Evolutionary conservation across 345 rosid species (phyloP).

Genomic region (Citrus unshiu): DNA sequence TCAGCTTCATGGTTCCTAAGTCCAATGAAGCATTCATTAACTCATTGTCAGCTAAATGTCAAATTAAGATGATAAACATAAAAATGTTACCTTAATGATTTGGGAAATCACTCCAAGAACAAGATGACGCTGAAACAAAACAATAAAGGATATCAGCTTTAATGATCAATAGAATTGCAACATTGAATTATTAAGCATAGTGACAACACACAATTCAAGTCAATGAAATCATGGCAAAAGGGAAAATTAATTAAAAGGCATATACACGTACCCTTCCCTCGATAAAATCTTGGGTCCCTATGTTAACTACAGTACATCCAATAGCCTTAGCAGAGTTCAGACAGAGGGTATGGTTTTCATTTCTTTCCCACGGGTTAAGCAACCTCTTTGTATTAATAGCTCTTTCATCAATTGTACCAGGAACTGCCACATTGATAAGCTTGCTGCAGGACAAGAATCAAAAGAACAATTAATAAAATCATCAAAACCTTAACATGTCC

Average conservation of each 20-base stretch:
- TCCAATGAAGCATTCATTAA: neutral
- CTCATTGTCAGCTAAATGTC: neutral
- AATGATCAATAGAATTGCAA: neutral
- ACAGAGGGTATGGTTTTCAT: conserved; percentile 94
- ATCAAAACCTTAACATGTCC: neutral
- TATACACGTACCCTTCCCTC: conserved; percentile 86
- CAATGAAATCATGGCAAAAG: neutral
- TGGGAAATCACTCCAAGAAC: conserved; percentile 96
- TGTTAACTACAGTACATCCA: conserved; percentile 98
- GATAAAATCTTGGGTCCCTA: conserved; percentile 87
- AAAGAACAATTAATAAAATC: neutral
- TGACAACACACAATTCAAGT: neutral
- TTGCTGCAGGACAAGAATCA: conserved; percentile 51
- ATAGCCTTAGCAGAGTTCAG: conserved; percentile 97
- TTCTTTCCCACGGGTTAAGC: conserved; percentile 99
- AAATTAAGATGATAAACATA: neutral
- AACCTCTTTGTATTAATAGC: conserved; percentile 90
- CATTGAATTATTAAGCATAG: neutral
- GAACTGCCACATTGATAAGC: conserved; percentile 97
- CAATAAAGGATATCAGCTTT: conserved; percentile 10
- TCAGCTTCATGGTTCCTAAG: neutral
- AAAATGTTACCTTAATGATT: conserved; percentile 71
- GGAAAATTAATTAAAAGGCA: neutral
- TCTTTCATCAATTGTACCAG: conserved; percentile 97
- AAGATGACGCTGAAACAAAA: conserved; percentile 83